Evolutionary conservation across 306 rosid species (phyloP), one percentile per base, ranked within the genome.

Genomic region (Quercus glauca): DNA sequence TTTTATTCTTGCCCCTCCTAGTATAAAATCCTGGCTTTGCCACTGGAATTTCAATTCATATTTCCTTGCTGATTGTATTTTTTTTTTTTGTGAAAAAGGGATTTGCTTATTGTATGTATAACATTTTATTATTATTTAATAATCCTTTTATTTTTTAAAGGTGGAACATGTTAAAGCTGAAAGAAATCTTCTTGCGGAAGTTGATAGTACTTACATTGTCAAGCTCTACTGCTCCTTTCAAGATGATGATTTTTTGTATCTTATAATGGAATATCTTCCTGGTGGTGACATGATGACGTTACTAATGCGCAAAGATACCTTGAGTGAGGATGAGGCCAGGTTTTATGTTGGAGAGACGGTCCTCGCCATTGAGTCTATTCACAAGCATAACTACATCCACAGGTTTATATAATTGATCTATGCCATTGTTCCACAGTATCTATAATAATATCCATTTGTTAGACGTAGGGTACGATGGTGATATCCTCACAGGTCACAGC

Each of bases 281-380:
- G 98, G 98, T n/a, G 98, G 98, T 35, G 98, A 93, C 81, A 87
- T 91, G 94, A 93, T 93, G 98, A 91, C 98, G 0, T 84, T 93
- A 75, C 83, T 93, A 71, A 90, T 93, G 90, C 94, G 98, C 80
- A 93, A 93, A 81, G 98, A 93, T 74, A 89, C 80, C 78, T 77
- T 93, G 82, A 87, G 92, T 23, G 98, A 93, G 80, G 90, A 88
- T 78, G 94, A 89, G 81, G 93, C 97, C 61, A 82, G 88, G 74
- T 93, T 93, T 84, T 93, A 93, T 80, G 90, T 93, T 20, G 98
- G 92, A 70, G 98, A 93, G 83, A 86, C 98, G 13, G 91, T 93
- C 72, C 93, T 93, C n/a, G 98, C 98, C 72, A 90, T 93, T 29
- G 97, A 93, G 82, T 93, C 97, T 41, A 93, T 93, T 83, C 98